These are phyloP conservation scores for Brassica rapa DNA, from an alignment of 345 rosid genomes.

Conservation along the genomic window DNA sequence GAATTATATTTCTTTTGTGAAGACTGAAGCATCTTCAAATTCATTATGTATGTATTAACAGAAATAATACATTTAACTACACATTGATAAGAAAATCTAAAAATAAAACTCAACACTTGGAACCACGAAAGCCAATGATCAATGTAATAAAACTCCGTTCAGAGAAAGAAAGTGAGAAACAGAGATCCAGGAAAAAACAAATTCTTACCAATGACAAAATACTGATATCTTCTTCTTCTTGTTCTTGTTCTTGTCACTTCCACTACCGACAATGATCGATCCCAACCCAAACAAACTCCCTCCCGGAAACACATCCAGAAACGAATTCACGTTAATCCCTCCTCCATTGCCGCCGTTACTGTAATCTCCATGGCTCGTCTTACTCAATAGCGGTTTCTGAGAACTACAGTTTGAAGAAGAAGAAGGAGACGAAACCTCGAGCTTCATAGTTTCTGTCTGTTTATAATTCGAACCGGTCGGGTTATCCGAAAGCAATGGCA, in stretches of 20 bases:
- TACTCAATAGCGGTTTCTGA: conserved; percentile 60
- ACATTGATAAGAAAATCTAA: not conserved
- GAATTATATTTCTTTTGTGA: not conserved
- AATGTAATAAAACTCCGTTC: not conserved
- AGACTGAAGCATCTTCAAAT: not conserved
- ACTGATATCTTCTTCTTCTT: conserved; percentile 39
- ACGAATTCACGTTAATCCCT: conserved; percentile 52
- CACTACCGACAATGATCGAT: conserved; percentile 48
- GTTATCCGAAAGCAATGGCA: conserved; percentile 55
- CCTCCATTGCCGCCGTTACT: conserved; percentile 35
- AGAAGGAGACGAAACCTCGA: conserved; percentile 5
- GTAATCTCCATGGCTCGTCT: conserved; percentile 39
- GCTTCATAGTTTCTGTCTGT: conserved; percentile 27
- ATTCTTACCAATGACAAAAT: conserved; percentile 2
- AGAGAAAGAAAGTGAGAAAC: not conserved
- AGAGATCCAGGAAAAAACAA: not conserved
- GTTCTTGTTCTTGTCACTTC: conserved; percentile 55
- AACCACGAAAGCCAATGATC: not conserved
- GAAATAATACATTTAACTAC: not conserved
- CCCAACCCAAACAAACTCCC: conserved; percentile 61
- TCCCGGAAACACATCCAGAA: conserved; percentile 61
- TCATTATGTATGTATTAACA: not conserved
- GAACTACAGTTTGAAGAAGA: conserved; percentile 25
- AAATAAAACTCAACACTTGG: not conserved
- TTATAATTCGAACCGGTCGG: conserved; percentile 44